These are phyloP conservation scores for Tricholoma furcatifolium DNA, from an alignment of 768 basidiomycete species.

Conservation along the genomic window DNA sequence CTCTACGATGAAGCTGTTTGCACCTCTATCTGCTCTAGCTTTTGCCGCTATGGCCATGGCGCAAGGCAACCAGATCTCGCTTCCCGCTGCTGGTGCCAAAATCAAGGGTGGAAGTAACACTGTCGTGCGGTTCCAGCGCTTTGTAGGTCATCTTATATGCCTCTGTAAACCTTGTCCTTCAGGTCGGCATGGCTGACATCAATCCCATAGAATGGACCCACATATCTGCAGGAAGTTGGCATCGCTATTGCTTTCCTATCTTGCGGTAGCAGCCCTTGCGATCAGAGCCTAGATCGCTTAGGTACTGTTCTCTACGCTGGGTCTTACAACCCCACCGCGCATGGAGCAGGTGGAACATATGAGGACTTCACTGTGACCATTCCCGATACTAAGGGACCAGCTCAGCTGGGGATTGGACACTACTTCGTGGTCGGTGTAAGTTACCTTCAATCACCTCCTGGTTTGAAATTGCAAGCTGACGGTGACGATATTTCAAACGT, in stretches of 20 bases:
- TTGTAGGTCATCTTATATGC: background rate
- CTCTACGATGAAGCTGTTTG: background rate
- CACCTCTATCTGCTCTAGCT: background rate
- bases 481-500: no score
- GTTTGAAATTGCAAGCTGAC: no score
- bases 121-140: background rate
- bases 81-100: background rate
- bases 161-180: background rate
- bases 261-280: background rate
- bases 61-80: background rate
- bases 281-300: background rate
- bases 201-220: background rate
- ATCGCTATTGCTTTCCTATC: background rate
- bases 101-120: background rate
- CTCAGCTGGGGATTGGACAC: no score
- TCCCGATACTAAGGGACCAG: background rate
- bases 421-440: no score
- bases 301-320: background rate
- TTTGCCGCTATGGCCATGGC: background rate
- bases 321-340: background rate
- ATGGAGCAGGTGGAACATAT: background rate
- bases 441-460: no score
- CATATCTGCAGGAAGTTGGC: background rate
- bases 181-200: background rate
- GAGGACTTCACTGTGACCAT: background rate